A percentile compares a stretch with the other conserved stretches of the same genome.
Evolutionary conservation across 2,329 filamentous ascomycete genomes (phyloP).

Genomic region (Paracorniculantispora psalliotae): DNA sequence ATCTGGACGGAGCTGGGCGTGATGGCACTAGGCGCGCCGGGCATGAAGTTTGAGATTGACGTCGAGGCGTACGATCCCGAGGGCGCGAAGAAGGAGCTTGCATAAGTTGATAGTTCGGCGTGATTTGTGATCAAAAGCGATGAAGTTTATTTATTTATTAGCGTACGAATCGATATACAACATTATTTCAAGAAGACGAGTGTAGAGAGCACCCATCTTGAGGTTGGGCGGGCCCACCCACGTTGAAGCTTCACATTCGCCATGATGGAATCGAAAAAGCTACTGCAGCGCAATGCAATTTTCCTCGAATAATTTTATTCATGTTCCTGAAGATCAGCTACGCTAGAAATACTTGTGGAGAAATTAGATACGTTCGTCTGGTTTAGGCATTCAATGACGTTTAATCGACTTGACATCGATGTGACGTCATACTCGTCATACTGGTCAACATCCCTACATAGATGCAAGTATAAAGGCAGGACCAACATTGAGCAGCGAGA

Average conservation of each 20-base stretch:
- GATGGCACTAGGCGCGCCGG: constrained; percentile 37
- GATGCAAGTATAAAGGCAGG: background rate
- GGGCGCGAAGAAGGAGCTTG: constrained; percentile 11
- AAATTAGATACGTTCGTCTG: background rate
- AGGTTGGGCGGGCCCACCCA: background rate
- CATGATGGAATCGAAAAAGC: background rate
- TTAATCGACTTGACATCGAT: background rate
- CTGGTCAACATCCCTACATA: background rate
- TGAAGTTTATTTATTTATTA: too few species aligned
- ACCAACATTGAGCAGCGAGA: background rate
- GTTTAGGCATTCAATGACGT: background rate
- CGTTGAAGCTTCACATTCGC: background rate
- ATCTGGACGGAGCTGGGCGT: constrained; percentile 53
- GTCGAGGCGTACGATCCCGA: constrained; percentile 43
- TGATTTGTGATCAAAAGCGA: too few species aligned
- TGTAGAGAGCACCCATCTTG: too few species aligned
- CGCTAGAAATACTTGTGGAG: background rate
- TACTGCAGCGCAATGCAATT: background rate
- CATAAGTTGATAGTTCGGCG: too few species aligned
- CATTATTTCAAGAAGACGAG: too few species aligned
- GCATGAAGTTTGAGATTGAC: constrained; percentile 57
- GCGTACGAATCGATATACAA: too few species aligned
- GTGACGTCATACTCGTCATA: constrained; percentile 15
- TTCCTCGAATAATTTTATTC: background rate
- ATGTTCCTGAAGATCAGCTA: background rate